These are phyloP conservation scores for Claviceps purpurea DNA, from an alignment of 2,329 filamentous ascomycete genomes.

Conservation along the genomic window DNA sequence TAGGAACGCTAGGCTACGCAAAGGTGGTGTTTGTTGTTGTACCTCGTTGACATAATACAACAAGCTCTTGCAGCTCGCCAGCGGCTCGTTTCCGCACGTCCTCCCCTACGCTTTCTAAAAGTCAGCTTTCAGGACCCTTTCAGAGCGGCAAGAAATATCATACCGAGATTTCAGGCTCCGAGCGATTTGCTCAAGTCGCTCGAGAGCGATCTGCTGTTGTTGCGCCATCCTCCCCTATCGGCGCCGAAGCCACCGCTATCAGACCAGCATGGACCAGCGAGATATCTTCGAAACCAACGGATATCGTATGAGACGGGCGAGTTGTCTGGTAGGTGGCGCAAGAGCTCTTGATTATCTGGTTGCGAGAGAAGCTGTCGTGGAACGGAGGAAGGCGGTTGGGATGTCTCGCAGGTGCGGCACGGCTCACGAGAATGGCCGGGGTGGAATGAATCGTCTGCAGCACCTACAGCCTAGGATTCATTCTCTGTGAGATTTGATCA, in stretches of 20 bases:
- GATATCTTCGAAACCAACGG: not conserved
- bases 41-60: constrained; percentile 43
- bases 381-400: constrained; percentile 3
- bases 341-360: not conserved
- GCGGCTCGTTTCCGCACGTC: constrained; percentile 40
- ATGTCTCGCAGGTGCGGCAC: constrained; percentile 3
- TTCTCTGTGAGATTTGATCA: not conserved
- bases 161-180: constrained; percentile 45
- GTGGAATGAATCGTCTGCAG: constrained; percentile 1
- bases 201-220: constrained; percentile 39
- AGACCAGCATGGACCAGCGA: constrained; percentile 16
- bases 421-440: not conserved
- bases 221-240: constrained; percentile 24
- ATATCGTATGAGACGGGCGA: not conserved
- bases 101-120: constrained; percentile 23
- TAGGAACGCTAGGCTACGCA: not conserved
- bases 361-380: not conserved
- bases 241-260: constrained; percentile 12
- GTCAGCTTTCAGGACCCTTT: constrained; percentile 8
- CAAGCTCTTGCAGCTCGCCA: constrained; percentile 40
- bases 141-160: constrained; percentile 5
- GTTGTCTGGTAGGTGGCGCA: not conserved
- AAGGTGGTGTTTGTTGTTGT: not conserved
- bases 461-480: not conserved
- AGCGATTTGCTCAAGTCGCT: constrained; percentile 40